These are phyloP conservation scores for Berkeleyomyces basicola DNA, from an alignment of 2,329 filamentous ascomycete genomes.

Conservation along the genomic window DNA sequence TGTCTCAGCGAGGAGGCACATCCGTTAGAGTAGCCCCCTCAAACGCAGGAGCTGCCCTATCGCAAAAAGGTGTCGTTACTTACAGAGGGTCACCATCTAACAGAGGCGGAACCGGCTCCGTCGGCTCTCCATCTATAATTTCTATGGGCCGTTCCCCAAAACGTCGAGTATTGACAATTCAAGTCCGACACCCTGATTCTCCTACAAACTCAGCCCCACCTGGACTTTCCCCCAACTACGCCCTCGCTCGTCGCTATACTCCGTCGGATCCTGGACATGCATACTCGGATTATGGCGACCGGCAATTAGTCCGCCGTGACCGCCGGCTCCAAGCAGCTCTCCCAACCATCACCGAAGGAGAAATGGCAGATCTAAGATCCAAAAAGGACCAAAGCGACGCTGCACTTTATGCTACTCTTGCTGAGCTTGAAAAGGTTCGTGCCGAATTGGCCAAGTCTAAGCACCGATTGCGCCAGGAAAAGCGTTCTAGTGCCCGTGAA, in stretches of 20 bases:
- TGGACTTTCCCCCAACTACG: background rate
- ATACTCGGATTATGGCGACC: background rate
- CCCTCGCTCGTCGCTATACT: background rate
- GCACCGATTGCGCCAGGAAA: slow-evolving; percentile 8
- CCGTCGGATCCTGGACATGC: background rate
- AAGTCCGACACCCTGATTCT: slow-evolving; percentile 10
- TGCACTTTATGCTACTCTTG: slow-evolving; percentile 38
- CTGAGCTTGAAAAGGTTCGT: slow-evolving; percentile 57
- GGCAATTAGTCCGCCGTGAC: background rate
- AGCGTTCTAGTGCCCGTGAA: slow-evolving; percentile 6
- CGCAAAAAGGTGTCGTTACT: too few species aligned
- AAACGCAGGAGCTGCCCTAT: background rate
- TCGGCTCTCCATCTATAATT: background rate
- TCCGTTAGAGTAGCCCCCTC: background rate
- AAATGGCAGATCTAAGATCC: slow-evolving; percentile 6
- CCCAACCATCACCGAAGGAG: slow-evolving; percentile 6
- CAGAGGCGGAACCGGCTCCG: background rate
- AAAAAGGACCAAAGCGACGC: slow-evolving; percentile 10
- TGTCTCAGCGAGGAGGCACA: background rate
- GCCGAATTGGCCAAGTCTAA: slow-evolving; percentile 5
- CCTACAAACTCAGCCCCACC: background rate
- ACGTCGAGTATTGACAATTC: slow-evolving; percentile 10
- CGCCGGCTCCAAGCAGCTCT: background rate
- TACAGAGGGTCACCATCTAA: background rate
- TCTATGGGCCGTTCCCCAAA: slow-evolving; percentile 1